Percentiles rank a stretch among this genome's conserved stretches.
Conservation (phyloP, 1,284 basidiomycete species). For the Rhodotorula sp. region DNA sequence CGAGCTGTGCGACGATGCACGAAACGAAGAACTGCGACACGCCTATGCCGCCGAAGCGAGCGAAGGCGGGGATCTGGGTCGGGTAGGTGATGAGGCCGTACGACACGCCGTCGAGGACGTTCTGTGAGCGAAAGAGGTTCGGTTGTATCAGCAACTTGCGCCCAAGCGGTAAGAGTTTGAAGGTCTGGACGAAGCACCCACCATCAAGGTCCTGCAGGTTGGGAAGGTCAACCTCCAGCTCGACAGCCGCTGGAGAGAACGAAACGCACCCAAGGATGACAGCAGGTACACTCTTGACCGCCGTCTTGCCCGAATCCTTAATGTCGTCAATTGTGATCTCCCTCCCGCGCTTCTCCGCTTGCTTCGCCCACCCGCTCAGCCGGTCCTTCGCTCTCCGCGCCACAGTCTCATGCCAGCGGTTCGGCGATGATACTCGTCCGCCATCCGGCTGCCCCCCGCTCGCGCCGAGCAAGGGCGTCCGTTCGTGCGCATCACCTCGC, state of each 20-base stretch:
- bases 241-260: too few species aligned
- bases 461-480: slow-evolving; percentile 25
- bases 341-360: neutral
- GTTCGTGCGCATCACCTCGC: slow-evolving; percentile 6
- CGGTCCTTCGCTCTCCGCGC: neutral
- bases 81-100: slow-evolving; percentile 66
- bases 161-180: too few species aligned
- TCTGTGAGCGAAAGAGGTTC: slow-evolving; percentile 59
- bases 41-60: slow-evolving; percentile 78
- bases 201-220: neutral
- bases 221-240: neutral
- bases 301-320: slow-evolving; percentile 10
- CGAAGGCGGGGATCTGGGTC: slow-evolving; percentile 68
- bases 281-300: slow-evolving; percentile 28
- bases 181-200: neutral
- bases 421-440: too few species aligned
- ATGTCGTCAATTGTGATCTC: slow-evolving; percentile 23
- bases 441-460: neutral
- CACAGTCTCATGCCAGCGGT: too few species aligned
- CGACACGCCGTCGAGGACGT: slow-evolving; percentile 84
- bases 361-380: neutral
- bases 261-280: slow-evolving; percentile 38
- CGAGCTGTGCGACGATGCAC: slow-evolving; percentile 73
- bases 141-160: neutral
- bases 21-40: slow-evolving; percentile 90